Percentiles rank a stretch among this genome's conserved stretches.
Conservation (phyloP, 2,329 filamentous ascomycete genomes). For the Fusarium continuum region DNA sequence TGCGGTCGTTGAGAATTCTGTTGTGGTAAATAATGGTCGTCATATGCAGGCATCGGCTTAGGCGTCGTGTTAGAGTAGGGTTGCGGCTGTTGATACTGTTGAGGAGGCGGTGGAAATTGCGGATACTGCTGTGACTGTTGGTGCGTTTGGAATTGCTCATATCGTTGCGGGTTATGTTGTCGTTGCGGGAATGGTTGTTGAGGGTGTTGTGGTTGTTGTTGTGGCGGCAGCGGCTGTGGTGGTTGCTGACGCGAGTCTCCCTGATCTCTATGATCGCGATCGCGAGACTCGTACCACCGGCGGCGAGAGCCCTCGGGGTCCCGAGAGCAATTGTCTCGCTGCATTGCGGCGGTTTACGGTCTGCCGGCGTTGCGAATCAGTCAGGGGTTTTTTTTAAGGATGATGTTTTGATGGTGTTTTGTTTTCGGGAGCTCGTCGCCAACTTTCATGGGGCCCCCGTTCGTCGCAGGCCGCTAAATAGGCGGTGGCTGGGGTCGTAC, state of each 20-base stretch:
- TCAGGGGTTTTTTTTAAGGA: conserved; percentile 9
- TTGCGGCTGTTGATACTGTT: conserved; percentile 32
- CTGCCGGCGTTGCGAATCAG: conserved; percentile 37
- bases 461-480: conserved; percentile 41
- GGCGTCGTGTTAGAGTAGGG: conserved; percentile 30
- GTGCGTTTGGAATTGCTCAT: conserved; percentile 36
- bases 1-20: conserved; percentile 41
- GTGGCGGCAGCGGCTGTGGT: conserved; percentile 18
- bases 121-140: conserved; percentile 35
- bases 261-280: conserved; percentile 46
- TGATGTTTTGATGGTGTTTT: conserved; percentile 44
- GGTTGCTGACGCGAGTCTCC: conserved; percentile 39
- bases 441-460: conserved; percentile 40
- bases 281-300: conserved; percentile 53
- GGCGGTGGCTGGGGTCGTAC: conserved; percentile 45
- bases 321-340: conserved; percentile 64
- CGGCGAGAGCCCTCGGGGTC: conserved; percentile 65
- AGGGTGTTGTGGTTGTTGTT: conserved; percentile 29
- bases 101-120: conserved; percentile 19
- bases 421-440: conserved; percentile 41
- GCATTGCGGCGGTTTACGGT: conserved; percentile 54
- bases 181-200: conserved; percentile 24
- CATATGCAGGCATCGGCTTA: conserved; percentile 32
- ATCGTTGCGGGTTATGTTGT: conserved; percentile 29
- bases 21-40: conserved; percentile 24